phyloP scores from a whole-genome alignment of 2,329 filamentous ascomycete species.

The Bipolaris bicolor region DNA sequence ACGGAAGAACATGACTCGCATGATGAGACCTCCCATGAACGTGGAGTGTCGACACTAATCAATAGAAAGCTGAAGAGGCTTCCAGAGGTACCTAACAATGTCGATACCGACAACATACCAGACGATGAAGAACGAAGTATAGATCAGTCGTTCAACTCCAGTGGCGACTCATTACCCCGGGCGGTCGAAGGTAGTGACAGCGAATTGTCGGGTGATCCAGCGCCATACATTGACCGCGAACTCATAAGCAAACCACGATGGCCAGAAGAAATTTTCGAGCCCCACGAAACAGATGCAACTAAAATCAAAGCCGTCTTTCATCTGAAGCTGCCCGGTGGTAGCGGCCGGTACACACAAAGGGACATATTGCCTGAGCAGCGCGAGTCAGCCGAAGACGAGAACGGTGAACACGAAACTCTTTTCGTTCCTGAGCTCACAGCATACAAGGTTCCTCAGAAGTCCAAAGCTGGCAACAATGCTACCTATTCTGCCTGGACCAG shows the following conservation, averaged over 20 bases:
- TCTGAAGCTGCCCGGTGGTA: constrained; percentile 2
- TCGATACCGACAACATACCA: neutral
- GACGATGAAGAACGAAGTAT: neutral
- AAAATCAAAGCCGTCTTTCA: constrained; percentile 2
- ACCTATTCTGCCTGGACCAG: neutral
- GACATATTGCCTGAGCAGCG: constrained; percentile 4
- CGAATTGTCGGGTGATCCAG: constrained; percentile 5
- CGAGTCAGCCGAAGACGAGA: neutral
- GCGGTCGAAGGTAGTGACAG: neutral
- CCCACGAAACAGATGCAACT: constrained; percentile 1
- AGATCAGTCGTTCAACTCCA: neutral
- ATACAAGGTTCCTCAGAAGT: constrained; percentile 4
- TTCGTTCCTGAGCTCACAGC: constrained; percentile 1
- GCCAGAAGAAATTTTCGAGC: neutral
- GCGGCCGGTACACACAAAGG: constrained; percentile 3
- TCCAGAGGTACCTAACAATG: too few relatives aligned
- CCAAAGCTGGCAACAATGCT: neutral
- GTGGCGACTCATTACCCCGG: neutral
- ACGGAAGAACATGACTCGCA: too few relatives aligned
- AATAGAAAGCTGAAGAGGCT: too few relatives aligned
- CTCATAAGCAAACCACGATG: neutral
- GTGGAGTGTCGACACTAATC: too few relatives aligned
- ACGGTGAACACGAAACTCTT: neutral
- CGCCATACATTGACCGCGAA: neutral
- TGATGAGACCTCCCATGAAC: too few relatives aligned